Evolutionary conservation across 2,329 filamentous ascomycete species (phyloP).

Genomic region (Aaosphaeria arxii): DNA sequence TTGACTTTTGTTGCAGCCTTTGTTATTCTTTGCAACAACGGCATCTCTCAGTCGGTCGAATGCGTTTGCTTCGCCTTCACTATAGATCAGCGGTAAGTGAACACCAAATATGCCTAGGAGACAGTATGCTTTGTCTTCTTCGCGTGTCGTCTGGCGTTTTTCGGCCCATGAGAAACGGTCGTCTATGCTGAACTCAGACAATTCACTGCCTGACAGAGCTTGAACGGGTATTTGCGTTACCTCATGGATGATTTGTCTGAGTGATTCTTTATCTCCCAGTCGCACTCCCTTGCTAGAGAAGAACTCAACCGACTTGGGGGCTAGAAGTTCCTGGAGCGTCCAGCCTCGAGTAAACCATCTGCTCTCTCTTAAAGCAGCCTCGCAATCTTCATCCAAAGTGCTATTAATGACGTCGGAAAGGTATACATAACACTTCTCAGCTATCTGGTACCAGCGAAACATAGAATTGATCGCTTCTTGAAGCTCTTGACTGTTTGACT

Average conservation of each 20-base stretch:
- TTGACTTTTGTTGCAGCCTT: not conserved
- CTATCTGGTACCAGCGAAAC: not conserved
- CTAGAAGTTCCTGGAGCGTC: not conserved
- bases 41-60: not conserved
- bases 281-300: not conserved
- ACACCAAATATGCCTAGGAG: not conserved
- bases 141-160: not conserved
- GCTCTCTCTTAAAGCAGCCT: not conserved
- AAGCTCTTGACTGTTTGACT: not conserved
- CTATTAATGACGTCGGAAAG: not conserved
- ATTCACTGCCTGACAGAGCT: not conserved
- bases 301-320: not conserved
- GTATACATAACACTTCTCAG: not conserved
- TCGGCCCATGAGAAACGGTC: not conserved
- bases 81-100: not conserved
- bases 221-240: not conserved
- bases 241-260: not conserved
- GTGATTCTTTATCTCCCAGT: not conserved
- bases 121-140: not conserved
- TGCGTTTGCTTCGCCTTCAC: not conserved
- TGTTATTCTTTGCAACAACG: not conserved
- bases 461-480: not conserved
- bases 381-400: not conserved
- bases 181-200: not conserved
- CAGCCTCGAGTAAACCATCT: not conserved